Base-by-base conservation (phyloP, 495 filamentous ascomycete genomes). In the Sordaria brevicollis region DNA sequence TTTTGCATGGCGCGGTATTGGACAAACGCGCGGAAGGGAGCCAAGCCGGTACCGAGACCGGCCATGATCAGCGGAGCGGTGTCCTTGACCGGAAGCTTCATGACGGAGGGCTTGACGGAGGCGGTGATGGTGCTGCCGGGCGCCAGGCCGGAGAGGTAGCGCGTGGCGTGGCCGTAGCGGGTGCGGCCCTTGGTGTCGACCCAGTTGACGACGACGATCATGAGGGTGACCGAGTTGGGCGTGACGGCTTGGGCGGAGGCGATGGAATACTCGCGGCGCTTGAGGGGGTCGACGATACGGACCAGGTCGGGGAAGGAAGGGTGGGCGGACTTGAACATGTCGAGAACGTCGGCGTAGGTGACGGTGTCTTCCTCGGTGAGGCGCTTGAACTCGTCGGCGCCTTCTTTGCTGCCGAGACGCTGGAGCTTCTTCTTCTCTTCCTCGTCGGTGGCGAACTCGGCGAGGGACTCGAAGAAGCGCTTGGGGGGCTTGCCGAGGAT, bases 191-290 rank as follows among this genome's bases (percentile, higher is more conserved):
- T 86, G 67, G 91, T 87, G 80, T 96, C 94, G 67, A 91, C 88
- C 96, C 96, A 99, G 83, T 88, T 86, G 74, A 99, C 95, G n/a
- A 93, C 94, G 62, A 99, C 95, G 76, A 99, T 96, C 87, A 98
- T 93, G 70, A 99, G 86, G n/a, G 92, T 86, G 65, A 99, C 93
- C 71, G 86, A 88, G 72, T 85, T 92, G 3, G 95, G 94, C 3
- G 91, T 92, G 7, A 96, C 94, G 72, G 93, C 92, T 82, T 98
- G 95, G 66, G 92, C 92, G 10, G 94, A 97, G 35, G 95, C 96
- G 74, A 99, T 97, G 29, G 92, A 96, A 88, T 99, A 99, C 80
- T 99, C 95, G 68, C 95, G 88, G 67, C 95, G 92, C 86, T 98
- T 99, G 82, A 97, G 87, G 8, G 95, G 96, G 67, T 86, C 87